These are phyloP conservation scores for Fragaria ananassa DNA, from an alignment of 306 rosid genomes.

Conservation along the genomic window DNA sequence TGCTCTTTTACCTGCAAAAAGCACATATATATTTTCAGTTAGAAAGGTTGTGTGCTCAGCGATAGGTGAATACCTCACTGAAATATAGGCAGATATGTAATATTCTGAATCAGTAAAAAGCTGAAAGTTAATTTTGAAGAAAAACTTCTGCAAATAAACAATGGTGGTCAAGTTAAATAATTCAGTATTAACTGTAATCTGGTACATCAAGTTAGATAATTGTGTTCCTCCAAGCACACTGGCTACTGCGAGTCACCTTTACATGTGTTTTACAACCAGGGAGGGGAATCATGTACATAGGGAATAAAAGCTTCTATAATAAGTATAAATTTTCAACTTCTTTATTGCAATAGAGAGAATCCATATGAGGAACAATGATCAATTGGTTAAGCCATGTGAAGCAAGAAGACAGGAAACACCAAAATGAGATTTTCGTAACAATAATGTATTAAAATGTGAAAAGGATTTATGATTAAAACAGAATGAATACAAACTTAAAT, in stretches of 20 bases:
- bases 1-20: constrained; percentile 79
- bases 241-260: not conserved
- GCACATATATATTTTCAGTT: not conserved
- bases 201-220: not conserved
- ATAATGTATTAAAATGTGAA: not conserved
- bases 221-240: not conserved
- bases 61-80: not conserved
- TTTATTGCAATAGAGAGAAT: not conserved
- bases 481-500: not conserved
- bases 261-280: not conserved
- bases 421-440: not conserved
- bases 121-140: not conserved
- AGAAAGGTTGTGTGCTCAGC: not conserved
- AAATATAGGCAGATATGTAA: not conserved
- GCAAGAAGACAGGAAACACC: not conserved
- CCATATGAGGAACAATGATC: not conserved
- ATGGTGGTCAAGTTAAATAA: not conserved
- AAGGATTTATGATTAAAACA: not conserved
- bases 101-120: not conserved
- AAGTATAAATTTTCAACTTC: not conserved
- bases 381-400: not conserved
- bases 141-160: not conserved
- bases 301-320: not conserved
- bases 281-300: not conserved
- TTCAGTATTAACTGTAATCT: not conserved